phyloP scores from a whole-genome alignment of 1,284 basidiomycete genomes.

The Inonotus obliquus region DNA sequence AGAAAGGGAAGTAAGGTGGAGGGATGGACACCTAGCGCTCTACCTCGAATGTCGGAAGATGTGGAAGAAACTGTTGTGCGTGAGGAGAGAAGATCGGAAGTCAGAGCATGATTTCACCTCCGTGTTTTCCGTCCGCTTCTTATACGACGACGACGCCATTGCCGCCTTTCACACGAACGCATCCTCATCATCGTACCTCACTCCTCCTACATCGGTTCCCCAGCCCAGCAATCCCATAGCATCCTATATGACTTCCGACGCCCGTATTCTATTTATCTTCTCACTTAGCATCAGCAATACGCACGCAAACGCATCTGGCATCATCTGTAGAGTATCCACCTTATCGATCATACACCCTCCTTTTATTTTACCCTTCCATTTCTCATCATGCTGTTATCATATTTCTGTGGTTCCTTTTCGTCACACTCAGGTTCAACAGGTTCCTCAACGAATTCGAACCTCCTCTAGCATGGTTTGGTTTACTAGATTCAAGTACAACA shows the following conservation, averaged over 20 bases:
- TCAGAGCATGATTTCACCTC: background rate
- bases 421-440: too few relatives aligned
- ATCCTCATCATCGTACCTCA: too few relatives aligned
- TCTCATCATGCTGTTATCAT: background rate
- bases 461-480: too few relatives aligned
- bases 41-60: slow-evolving; percentile 11
- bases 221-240: too few relatives aligned
- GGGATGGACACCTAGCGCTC: slow-evolving; percentile 5
- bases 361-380: background rate
- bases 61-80: background rate
- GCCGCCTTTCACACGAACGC: background rate
- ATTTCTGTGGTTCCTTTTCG: too few relatives aligned
- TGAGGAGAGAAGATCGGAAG: background rate
- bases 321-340: background rate
- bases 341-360: background rate
- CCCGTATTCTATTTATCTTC: background rate
- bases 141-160: too few relatives aligned
- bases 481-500: too few relatives aligned
- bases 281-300: background rate
- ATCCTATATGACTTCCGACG: too few relatives aligned
- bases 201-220: too few relatives aligned
- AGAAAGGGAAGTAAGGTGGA: slow-evolving; percentile 3
- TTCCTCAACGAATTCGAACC: too few relatives aligned
- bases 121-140: background rate
- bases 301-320: background rate